Evolutionary conservation across 1,284 basidiomycete genomes (phyloP), one percentile per base, ranked within the genome.

Genomic region (Moesziomyces sp.): DNA sequence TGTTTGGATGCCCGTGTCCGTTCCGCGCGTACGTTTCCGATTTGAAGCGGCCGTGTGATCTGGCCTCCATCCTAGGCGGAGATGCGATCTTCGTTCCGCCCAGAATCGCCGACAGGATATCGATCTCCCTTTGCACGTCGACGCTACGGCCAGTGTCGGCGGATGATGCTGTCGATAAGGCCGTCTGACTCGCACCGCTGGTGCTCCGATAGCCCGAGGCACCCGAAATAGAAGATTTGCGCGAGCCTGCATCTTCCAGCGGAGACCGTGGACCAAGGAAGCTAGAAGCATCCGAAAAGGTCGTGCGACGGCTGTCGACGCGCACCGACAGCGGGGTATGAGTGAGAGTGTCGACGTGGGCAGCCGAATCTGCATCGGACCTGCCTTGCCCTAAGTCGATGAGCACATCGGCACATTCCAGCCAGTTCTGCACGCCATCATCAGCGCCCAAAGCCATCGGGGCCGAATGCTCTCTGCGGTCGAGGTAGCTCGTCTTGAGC

Each of bases 341-440:
- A 2, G 69, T 62, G 18, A 77, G 24, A 1, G 71, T 77, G 14
- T 74, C 77, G 0, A 77, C 61, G 7, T 59, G 24, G 21, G 77
- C 72, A 7, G 46, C 53, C 2, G 67, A 43, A 38, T 79, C 77
- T 18, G 69, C 51, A 30, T 76, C 75, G 28, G 61, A 52, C 7
- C 70, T 56, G 7, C 77, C 77, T 26, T 79, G 62, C 3, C 73
- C 77, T 0, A 79, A 52, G 0, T 73, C 76, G 19, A 79, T 73
- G 18, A 79, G 64, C 13, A 79, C 77, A 18, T 79, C 77, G 16
- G 77, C 77, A 26, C 75, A 77, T 16, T 79, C 77, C 23, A 77
- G 65, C 77, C 77, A 79, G 11, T 68, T 75, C 30, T 52, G 53
- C 14, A 62, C 52, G 18, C 48, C 50, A 2, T 55, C 61, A 3